Evolutionary conservation across 345 rosid species (phyloP).

Genomic region (Pistacia integerrima): DNA sequence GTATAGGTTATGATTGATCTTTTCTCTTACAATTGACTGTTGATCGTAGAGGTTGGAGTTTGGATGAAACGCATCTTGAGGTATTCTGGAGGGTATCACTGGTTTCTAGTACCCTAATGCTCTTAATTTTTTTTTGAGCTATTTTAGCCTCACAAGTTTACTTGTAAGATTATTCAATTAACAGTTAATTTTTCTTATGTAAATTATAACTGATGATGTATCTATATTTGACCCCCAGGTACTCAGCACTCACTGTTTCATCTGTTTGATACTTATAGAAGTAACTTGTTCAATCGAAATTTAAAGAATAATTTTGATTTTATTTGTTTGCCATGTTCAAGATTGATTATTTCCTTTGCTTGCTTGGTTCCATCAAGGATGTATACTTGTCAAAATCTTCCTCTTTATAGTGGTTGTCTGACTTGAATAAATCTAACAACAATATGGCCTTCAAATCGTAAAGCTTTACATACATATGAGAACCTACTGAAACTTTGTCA

Average conservation of each 20-base stretch:
- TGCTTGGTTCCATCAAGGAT: not conserved
- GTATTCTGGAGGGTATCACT: not conserved
- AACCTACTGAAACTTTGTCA: not conserved
- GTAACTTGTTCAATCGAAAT: not conserved
- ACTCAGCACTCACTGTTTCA: not conserved
- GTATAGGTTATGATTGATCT: not conserved
- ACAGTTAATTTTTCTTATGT: not conserved
- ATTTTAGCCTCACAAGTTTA: not conserved
- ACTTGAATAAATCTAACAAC: not conserved
- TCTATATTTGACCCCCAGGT: not conserved
- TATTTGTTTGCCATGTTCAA: not conserved
- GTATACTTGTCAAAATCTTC: not conserved
- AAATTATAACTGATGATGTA: not conserved
- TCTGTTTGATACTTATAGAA: not conserved
- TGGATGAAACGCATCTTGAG: not conserved
- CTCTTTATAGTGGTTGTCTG: not conserved
- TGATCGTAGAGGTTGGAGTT: not conserved
- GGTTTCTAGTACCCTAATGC: not conserved
- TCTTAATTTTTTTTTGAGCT: no score
- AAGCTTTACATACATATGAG: slow-evolving; percentile 3
- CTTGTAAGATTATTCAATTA: not conserved
- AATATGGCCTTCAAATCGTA: not conserved
- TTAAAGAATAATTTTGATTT: not conserved
- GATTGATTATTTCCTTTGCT: not conserved
- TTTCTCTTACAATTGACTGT: not conserved